These are phyloP conservation scores for Petrea volubilis DNA, from an alignment of 257 asterid species.

Conservation along the genomic window DNA sequence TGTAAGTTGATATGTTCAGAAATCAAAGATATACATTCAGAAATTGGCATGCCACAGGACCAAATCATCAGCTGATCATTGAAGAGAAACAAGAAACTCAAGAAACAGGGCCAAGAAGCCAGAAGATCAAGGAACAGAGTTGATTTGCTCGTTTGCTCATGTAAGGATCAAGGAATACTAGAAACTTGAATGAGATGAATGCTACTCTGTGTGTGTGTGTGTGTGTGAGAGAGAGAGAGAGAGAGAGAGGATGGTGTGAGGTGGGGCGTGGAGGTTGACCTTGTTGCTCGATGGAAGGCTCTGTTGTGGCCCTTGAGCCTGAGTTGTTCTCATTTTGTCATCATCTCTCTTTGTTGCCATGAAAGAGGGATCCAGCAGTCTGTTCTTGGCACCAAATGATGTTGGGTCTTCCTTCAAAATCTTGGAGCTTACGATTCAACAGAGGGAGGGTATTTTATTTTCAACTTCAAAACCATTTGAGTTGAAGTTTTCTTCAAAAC, in stretches of 20 bases:
- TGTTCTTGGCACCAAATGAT: neutral
- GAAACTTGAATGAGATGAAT: neutral
- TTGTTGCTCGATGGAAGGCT: slow-evolving; percentile 29
- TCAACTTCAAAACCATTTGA: slow-evolving; percentile 19
- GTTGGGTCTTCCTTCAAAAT: slow-evolving; percentile 18
- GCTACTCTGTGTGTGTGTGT: neutral
- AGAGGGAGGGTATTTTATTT: neutral
- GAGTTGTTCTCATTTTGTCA: slow-evolving; percentile 3
- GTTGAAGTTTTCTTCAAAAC: slow-evolving; percentile 8
- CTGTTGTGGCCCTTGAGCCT: slow-evolving; percentile 16
- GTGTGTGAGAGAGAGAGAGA: slow-evolving; percentile 5
- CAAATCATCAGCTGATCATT: neutral
- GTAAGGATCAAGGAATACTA: slow-evolving; percentile 17
- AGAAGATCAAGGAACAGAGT: neutral
- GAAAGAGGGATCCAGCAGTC: slow-evolving; percentile 20
- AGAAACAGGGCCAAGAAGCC: slow-evolving; percentile 11
- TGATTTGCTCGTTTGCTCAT: neutral
- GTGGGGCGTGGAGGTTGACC: slow-evolving; percentile 23
- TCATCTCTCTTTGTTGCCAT: neutral
- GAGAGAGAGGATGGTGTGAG: slow-evolving; percentile 29
- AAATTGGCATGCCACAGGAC: neutral
- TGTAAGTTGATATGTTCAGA: neutral
- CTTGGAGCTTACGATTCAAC: slow-evolving; percentile 23
- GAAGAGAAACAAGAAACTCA: slow-evolving; percentile 10
- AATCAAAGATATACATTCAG: neutral